Conservation (phyloP, 169 alveolate species). For the Theileria equi region DNA sequence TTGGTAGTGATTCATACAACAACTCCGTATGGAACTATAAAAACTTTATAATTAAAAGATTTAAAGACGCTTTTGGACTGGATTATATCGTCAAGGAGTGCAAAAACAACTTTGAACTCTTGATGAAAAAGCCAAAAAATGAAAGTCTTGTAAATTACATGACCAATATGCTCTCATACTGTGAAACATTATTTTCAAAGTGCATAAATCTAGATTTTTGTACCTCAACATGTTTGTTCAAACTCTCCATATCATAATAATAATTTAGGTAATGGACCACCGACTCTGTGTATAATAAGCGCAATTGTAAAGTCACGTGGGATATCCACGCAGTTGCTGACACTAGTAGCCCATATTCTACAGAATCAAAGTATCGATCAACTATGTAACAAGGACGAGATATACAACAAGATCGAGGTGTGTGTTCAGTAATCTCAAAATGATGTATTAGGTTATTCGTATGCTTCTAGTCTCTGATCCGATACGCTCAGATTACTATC, state of each 20-base stretch:
- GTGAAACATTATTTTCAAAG: neutral
- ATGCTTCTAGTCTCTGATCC: too few species aligned
- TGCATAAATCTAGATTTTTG: too few species aligned
- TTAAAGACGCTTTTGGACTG: slow-evolving; percentile 3
- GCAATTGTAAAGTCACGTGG: neutral
- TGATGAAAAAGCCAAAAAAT: slow-evolving; percentile 31
- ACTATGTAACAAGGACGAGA: neutral
- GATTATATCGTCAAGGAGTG: neutral
- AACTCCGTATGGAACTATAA: slow-evolving; percentile 62
- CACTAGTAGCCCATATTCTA: neutral
- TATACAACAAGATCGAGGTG: too few species aligned
- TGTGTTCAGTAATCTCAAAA: too few species aligned
- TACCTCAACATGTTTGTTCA: too few species aligned
- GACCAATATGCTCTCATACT: neutral
- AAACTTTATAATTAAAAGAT: slow-evolving; percentile 5
- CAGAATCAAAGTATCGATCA: neutral
- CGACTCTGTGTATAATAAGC: neutral
- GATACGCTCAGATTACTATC: too few species aligned
- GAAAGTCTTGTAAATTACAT: slow-evolving; percentile 39
- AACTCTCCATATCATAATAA: too few species aligned
- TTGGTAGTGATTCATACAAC: slow-evolving; percentile 42
- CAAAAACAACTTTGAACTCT: neutral
- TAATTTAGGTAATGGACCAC: neutral
- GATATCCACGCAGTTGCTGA: neutral
- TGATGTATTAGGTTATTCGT: too few species aligned